Evolutionary conservation across 176 grass and related monocot genomes (phyloP), one percentile per base, ranked within the genome.

Genomic region (Oryza longistaminata): DNA sequence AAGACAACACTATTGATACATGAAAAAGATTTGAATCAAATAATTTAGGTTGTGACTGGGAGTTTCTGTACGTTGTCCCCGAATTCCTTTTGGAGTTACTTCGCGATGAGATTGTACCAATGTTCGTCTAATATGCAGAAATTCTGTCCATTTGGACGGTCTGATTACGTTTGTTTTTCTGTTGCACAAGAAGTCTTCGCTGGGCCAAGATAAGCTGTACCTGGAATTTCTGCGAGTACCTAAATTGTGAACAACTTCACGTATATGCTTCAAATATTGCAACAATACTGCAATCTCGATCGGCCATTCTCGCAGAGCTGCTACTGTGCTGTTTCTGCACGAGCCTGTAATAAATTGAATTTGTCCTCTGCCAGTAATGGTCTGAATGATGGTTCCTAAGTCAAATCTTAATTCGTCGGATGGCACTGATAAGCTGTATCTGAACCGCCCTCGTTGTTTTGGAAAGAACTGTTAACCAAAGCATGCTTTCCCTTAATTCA

Each of bases 1-100:
- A 85, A 75, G 31, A 7, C 49, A 84, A 83, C 74, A 90, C 74
- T 65, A 22, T 61, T 68, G 70, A 76, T 87, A 87, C 35, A 19
- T 70, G 35, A 82, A 83, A 83, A 44, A 79, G 21, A 79, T 73
- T 74, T 21, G 29, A 73, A 62, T 76, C 45, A 60, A 78, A 72
- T 19, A 15, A n/a, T 68, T 45, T 64, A 48, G 31, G 33, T 44
- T 77, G 72, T 81, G 68, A 52, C 46, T 21, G 64, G 7, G 4
- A 33, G 16, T 29, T 27, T 21, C 3, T 73, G 64, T 52, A 8
- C 10, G 0, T 53, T 81, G 45, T 77, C 39, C 39, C 8, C 40
- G 40, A 35, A 37, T 84, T 83, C 12, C 11, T 8, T 50, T 75
- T 24, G 42, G 40, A 50, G 31, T 33, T 53, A 40, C 27, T 60